Evolutionary conservation across 2,329 filamentous ascomycete genomes (phyloP).

Genomic region (Colletotrichum tropicale): DNA sequence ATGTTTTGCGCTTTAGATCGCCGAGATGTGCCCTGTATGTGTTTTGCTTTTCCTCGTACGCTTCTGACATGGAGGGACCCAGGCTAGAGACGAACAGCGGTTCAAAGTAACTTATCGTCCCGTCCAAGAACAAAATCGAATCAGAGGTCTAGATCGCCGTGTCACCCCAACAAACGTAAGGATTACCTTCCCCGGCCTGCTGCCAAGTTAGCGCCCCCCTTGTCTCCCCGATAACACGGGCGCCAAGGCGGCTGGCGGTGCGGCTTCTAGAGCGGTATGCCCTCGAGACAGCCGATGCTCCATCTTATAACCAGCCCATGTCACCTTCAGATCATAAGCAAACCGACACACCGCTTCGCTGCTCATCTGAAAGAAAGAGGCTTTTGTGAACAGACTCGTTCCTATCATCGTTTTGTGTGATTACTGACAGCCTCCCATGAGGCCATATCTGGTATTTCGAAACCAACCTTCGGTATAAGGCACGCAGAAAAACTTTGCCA

Average conservation of each 20-base stretch:
- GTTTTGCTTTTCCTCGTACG: neutral
- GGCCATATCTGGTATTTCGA: neutral
- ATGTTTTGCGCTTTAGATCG: neutral
- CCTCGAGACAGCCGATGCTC: conserved; percentile 10
- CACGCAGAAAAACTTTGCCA: neutral
- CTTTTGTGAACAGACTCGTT: neutral
- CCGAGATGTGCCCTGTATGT: neutral
- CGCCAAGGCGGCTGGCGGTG: conserved; percentile 21
- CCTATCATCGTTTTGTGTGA: neutral
- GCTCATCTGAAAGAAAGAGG: neutral
- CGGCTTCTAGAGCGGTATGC: conserved; percentile 9
- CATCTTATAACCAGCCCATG: neutral
- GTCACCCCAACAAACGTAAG: neutral
- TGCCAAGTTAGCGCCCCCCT: neutral
- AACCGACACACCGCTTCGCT: neutral
- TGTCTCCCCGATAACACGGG: conserved; percentile 6
- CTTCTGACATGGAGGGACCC: neutral
- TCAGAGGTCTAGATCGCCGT: neutral
- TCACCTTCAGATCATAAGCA: neutral
- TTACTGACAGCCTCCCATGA: neutral
- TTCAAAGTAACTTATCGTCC: neutral
- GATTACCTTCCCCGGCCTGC: neutral
- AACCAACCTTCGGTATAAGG: neutral
- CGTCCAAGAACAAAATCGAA: neutral
- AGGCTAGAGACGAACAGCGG: neutral